These are phyloP conservation scores for Penicillium daleae DNA, from an alignment of 495 filamentous ascomycete genomes.

Conservation along the genomic window DNA sequence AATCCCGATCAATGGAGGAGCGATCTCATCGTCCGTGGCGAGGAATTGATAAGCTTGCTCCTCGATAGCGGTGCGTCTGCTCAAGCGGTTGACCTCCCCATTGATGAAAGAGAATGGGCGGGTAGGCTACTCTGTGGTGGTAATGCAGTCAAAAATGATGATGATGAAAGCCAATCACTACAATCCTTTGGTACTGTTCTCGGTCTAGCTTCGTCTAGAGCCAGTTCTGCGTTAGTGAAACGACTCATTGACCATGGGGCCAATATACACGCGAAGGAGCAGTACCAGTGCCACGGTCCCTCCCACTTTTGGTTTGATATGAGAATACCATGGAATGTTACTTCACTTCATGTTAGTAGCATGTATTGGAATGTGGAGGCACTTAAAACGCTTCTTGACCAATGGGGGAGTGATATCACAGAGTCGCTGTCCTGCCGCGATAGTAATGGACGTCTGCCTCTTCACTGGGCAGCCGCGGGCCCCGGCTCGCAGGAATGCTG, in stretches of 20 bases:
- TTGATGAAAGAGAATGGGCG: background rate
- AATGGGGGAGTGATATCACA: background rate
- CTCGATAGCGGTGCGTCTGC: slow-evolving; percentile 7
- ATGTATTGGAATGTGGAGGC: slow-evolving; percentile 4
- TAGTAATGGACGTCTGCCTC: background rate
- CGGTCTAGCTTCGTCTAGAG: slow-evolving; percentile 6
- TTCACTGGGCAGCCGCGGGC: background rate
- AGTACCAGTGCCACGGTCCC: background rate
- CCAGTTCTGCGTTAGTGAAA: background rate
- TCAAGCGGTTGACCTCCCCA: slow-evolving; percentile 3
- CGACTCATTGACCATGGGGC: background rate
- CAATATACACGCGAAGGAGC: background rate
- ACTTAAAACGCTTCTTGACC: background rate
- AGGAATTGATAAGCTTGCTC: slow-evolving; percentile 3
- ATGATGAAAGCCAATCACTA: background rate
- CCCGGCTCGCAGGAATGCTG: background rate
- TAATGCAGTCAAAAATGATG: background rate
- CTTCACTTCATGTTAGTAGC: background rate
- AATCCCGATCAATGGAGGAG: background rate
- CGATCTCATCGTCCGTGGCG: background rate
- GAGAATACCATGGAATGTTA: background rate
- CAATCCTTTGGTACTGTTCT: slow-evolving; percentile 4
- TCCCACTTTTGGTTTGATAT: background rate
- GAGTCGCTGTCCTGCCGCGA: background rate
- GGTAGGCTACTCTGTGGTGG: background rate